Evolutionary conservation across 1,284 basidiomycete species (phyloP).

Genomic region (Sanghuangporus weigelae): DNA sequence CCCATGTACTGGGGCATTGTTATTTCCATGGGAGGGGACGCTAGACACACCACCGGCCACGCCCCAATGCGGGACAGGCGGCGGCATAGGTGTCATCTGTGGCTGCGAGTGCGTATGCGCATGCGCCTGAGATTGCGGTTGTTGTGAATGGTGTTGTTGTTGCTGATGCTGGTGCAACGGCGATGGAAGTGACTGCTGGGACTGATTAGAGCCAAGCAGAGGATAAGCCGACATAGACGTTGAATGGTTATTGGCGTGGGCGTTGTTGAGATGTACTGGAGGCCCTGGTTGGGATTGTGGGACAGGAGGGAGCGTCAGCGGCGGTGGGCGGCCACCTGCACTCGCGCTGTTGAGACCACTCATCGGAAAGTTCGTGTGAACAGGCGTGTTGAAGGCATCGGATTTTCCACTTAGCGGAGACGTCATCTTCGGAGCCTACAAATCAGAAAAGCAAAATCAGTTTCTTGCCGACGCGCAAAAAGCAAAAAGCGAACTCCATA

Average conservation of each 20-base stretch:
- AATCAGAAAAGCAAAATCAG: not conserved
- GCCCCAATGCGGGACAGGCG: not conserved
- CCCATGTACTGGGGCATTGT: not conserved
- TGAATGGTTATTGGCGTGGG: not conserved
- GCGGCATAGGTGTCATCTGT: not conserved
- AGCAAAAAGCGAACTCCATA: not conserved
- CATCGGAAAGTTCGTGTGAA: not conserved
- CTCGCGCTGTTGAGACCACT: not conserved
- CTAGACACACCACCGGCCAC: not conserved
- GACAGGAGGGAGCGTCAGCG: not conserved
- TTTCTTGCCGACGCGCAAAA: not conserved
- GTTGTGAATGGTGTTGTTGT: not conserved
- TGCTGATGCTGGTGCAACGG: not conserved
- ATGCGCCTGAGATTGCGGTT: not conserved
- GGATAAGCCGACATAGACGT: not conserved
- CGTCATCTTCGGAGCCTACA: not conserved
- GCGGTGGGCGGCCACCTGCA: not conserved
- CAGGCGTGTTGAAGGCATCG: not conserved
- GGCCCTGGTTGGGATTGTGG: not conserved
- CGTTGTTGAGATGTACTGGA: not conserved
- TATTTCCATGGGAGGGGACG: slow-evolving; percentile 4
- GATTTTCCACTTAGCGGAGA: not conserved
- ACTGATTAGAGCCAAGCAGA: not conserved
- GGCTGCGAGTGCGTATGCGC: not conserved
- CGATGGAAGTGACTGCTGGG: not conserved